Percentiles rank a stretch among this genome's conserved stretches.
phyloP scores from a whole-genome alignment of 2,329 filamentous ascomycete species.

The Parastagonospora nodorum region DNA sequence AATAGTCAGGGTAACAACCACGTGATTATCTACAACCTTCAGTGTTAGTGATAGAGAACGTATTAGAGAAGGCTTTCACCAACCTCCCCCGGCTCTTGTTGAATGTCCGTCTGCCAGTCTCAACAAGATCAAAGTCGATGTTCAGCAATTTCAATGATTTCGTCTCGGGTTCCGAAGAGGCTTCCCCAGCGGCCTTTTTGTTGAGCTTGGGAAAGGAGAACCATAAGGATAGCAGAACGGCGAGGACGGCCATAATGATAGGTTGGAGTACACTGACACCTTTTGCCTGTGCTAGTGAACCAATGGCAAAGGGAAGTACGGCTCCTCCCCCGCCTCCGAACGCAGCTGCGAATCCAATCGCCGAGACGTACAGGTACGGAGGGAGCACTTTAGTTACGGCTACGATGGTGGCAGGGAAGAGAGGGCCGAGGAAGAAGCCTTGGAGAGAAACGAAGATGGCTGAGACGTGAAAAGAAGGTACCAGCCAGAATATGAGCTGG shows the following conservation, averaged over 20 bases:
- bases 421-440: slow-evolving; percentile 77
- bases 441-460: slow-evolving; percentile 71
- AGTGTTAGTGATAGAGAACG: no score
- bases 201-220: slow-evolving; percentile 31
- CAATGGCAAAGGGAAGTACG: slow-evolving; percentile 65
- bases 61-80: no score
- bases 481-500: slow-evolving; percentile 76
- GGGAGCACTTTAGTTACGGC: slow-evolving; percentile 74
- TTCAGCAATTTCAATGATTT: slow-evolving; percentile 16
- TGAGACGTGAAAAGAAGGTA: slow-evolving; percentile 73
- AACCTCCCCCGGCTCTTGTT: no score
- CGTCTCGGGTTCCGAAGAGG: background rate
- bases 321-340: slow-evolving; percentile 75
- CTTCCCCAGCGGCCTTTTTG: slow-evolving; percentile 12
- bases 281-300: slow-evolving; percentile 65
- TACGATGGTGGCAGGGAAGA: slow-evolving; percentile 75
- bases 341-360: slow-evolving; percentile 77
- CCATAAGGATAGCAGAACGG: slow-evolving; percentile 57
- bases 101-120: slow-evolving; percentile 20
- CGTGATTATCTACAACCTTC: no score
- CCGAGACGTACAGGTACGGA: slow-evolving; percentile 72
- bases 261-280: slow-evolving; percentile 63
- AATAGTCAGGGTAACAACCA: no score
- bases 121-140: slow-evolving; percentile 27
- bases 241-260: slow-evolving; percentile 59